These are phyloP conservation scores for Brassica napus DNA, from an alignment of 345 rosid species.

Conservation along the genomic window Da-Ae NC_063449.1:40492001-40492500, in stretches of 20 bases:
- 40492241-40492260: slow-evolving; percentile 59
- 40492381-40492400: background rate
- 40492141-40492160: slow-evolving; percentile 13
- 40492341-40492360: background rate
- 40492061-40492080: slow-evolving; percentile 50
- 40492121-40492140: slow-evolving; percentile 39
- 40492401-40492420: background rate
- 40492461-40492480: background rate
- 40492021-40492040: slow-evolving; percentile 22
- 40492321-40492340: background rate
- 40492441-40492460: no score
- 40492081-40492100: slow-evolving; percentile 58
- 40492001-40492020: slow-evolving; percentile 31
- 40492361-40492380: background rate
- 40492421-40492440: background rate
- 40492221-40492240: slow-evolving; percentile 48
- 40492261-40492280: slow-evolving; percentile 41
- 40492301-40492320: slow-evolving; percentile 9
- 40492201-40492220: slow-evolving; percentile 39
- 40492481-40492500: background rate
- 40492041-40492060: slow-evolving; percentile 42
- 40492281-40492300: slow-evolving; percentile 31
- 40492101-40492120: slow-evolving; percentile 68
- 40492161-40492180: slow-evolving; percentile 5
- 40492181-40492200: background rate